Percentiles rank a stretch among this genome's conserved stretches.
Evolutionary conservation across 768 basidiomycete species (phyloP).

Genomic region (Lentinula sp.): DNA sequence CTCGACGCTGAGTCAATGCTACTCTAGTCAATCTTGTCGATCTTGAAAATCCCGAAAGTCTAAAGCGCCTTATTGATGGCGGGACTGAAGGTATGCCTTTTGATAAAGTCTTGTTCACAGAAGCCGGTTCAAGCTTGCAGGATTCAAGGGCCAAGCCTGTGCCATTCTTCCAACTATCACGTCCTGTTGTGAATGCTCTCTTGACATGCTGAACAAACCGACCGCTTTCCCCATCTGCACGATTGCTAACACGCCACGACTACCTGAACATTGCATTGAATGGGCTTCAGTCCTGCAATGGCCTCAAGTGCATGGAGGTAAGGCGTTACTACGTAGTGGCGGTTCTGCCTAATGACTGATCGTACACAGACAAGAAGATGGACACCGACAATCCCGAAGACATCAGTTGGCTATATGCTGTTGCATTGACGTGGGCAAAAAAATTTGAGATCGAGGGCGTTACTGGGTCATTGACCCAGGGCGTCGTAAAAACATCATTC

Average conservation of each 20-base stretch:
- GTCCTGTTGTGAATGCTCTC: conserved; percentile 96
- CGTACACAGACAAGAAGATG: conserved; percentile 75
- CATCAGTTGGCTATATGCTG: conserved; percentile 86
- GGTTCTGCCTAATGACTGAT: background rate
- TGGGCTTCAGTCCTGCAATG: conserved; percentile 99
- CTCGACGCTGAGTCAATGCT: conserved; percentile 97
- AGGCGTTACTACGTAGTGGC: conserved; percentile 9
- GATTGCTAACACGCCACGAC: conserved; percentile 95
- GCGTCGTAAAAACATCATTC: conserved; percentile 99
- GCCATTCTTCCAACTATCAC: conserved; percentile 94
- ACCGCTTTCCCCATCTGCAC: conserved; percentile 98
- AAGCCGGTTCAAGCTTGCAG: conserved; percentile 30
- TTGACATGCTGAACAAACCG: conserved; percentile 97
- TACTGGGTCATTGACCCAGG: conserved; percentile 95
- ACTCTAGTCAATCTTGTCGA: conserved; percentile 95
- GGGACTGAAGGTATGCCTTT: conserved; percentile 87
- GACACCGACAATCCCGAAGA: conserved; percentile 98
- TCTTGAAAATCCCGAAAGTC: conserved; percentile 80
- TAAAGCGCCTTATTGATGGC: conserved; percentile 97
- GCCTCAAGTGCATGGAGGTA: conserved; percentile 88
- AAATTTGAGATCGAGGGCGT: conserved; percentile 98
- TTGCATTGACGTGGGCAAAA: conserved; percentile 76
- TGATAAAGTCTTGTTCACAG: background rate
- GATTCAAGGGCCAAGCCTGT: conserved; percentile 97
- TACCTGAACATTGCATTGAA: conserved; percentile 98